Evolutionary conservation across 768 basidiomycete genomes (phyloP), one percentile per base, ranked within the genome.

Genomic region (Glaciozyma antarctica): DNA sequence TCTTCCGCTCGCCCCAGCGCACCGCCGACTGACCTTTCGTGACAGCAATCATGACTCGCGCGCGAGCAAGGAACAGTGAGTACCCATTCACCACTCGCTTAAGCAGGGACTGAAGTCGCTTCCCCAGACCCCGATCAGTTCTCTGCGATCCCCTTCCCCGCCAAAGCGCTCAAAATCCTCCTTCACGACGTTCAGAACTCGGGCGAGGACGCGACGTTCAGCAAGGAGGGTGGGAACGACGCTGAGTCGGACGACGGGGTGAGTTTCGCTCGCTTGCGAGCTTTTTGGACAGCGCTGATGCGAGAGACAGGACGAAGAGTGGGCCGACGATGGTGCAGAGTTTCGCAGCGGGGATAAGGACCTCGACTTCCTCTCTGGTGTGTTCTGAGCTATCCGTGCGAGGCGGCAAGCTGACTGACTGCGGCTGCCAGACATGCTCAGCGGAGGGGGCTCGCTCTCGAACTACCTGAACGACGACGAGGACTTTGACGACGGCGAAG

Each of bases 11-110:
- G n/a, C 48, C 7, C 21, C 26, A 26, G 16, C 26, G 19, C 15
- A 32, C n/a, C 10, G 13, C 43, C 15, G 47, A 22, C 45, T 53
- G 53, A 47, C 49, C 52, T n/a, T 26, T 63, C 62, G 58, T 49
- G 52, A 55, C 56, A 66, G 91, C 90, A 73, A 97, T 98, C 77
- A 90, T 97, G 88, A 98, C 95, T 56, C 84, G 95, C 67, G 94
- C 94, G 41, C 82, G 84, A 73, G 89, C 95, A 58, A 88, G 85
- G 79, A 81, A 80, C 70, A 87, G 93, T 95, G 77, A 76, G 87
- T 48, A 34, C 17, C 19, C 13, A 38, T 54, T 13, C 4, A 19
- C 15, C 16, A 5, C 30, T 22, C 21, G 30, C 8, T 19, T 30
- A 16, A 15, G 12, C 21, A n/a, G 26, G 53, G 38, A 19, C 53